Percentiles rank a stretch among this genome's conserved stretches.
Conservation (phyloP, 208 protist genomes). For the Trichomonas vaginalis region DNA sequence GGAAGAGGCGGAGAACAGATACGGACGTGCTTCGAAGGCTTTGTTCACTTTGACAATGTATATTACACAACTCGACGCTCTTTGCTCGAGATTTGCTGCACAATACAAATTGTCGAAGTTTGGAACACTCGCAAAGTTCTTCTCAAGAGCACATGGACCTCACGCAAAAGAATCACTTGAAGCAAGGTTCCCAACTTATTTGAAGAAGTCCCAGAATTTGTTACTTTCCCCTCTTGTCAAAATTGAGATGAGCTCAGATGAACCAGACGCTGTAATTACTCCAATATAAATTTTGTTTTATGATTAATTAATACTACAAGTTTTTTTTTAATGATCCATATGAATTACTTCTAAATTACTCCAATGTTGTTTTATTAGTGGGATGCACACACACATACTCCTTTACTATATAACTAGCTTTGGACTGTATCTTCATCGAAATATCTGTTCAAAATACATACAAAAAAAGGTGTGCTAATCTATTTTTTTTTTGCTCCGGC, state of each 20-base stretch:
- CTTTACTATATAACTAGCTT: too few species aligned
- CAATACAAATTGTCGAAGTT: not conserved
- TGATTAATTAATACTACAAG: not conserved
- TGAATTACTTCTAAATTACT: too few species aligned
- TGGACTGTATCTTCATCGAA: too few species aligned
- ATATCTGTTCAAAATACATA: too few species aligned
- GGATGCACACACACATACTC: too few species aligned
- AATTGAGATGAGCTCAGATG: not conserved
- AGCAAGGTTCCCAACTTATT: not conserved
- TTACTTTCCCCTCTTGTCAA: not conserved
- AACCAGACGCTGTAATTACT: not conserved
- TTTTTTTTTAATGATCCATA: too few species aligned
- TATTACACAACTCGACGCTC: not conserved
- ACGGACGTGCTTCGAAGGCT: not conserved
- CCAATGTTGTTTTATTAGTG: too few species aligned
- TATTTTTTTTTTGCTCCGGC: too few species aligned
- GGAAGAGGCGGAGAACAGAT: not conserved
- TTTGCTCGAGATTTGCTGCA: not conserved
- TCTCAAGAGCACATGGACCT: not conserved
- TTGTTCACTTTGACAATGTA: not conserved
- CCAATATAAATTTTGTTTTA: not conserved
- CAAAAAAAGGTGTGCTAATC: too few species aligned
- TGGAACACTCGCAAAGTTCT: not conserved
- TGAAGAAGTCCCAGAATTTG: not conserved
- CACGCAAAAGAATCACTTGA: not conserved